Conservation (phyloP, 441 rosid genomes). For the Manihot esculenta region DNA sequence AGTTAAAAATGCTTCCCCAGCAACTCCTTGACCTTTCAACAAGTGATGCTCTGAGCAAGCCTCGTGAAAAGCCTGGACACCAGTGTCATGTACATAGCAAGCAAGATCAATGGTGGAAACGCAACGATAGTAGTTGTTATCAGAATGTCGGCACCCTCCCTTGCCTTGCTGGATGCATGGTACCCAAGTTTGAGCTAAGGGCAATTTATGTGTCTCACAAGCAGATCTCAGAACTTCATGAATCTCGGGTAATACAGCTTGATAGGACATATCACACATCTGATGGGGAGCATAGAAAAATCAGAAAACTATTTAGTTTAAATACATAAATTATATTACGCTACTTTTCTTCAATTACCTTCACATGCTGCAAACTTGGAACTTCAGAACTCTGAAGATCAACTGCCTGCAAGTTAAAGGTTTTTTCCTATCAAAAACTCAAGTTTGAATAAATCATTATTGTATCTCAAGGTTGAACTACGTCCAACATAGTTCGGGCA, state of each 20-base stretch:
- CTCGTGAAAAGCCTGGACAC: slow-evolving; percentile 58
- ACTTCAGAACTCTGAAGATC: slow-evolving; percentile 70
- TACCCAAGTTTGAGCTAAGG: slow-evolving; percentile 87
- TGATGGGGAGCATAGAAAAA: slow-evolving; percentile 20
- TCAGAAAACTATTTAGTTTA: too few relatives aligned
- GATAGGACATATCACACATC: slow-evolving; percentile 48
- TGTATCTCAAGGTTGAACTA: not conserved
- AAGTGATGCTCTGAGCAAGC: slow-evolving; percentile 95
- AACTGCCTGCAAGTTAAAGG: slow-evolving; percentile 58
- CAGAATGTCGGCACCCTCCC: slow-evolving; percentile 74
- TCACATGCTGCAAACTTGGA: slow-evolving; percentile 31
- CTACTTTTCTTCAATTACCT: slow-evolving; percentile 47
- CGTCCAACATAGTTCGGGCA: slow-evolving; percentile 1
- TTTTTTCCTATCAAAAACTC: not conserved
- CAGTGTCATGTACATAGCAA: slow-evolving; percentile 60
- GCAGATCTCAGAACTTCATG: slow-evolving; percentile 65
- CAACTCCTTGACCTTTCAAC: slow-evolving; percentile 88
- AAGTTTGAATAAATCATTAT: slow-evolving; percentile 4
- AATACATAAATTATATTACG: slow-evolving; percentile 3
- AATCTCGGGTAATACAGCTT: slow-evolving; percentile 78
- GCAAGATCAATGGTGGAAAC: slow-evolving; percentile 80
- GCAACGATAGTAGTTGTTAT: slow-evolving; percentile 62
- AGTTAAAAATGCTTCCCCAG: slow-evolving; percentile 76
- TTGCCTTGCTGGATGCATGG: slow-evolving; percentile 74
- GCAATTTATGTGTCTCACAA: slow-evolving; percentile 68